Conservation (phyloP, 345 rosid genomes). For the Melaleuca quinquenervia region DNA sequence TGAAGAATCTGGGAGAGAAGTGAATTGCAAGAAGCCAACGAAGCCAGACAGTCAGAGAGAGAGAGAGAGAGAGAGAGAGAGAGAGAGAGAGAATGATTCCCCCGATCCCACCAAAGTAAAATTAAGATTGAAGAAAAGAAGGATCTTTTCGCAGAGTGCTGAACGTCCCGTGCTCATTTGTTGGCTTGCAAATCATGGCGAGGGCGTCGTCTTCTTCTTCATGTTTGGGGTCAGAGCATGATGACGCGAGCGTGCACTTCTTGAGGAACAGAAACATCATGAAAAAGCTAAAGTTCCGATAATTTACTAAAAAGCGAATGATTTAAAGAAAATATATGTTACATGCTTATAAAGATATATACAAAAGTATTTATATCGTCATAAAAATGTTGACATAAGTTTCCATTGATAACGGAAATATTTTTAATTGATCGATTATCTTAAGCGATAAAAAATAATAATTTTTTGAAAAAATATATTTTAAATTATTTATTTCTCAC, state of each 20-base stretch:
- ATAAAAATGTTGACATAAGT: rapidly evolving
- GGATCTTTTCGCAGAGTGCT: background rate
- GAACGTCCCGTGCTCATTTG: background rate
- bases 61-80: too few species aligned
- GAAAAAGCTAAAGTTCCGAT: too few species aligned
- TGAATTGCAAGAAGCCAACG: background rate
- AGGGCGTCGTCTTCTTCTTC: background rate
- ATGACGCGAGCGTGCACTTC: background rate
- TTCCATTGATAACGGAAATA: rapidly evolving
- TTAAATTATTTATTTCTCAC: rapidly evolving
- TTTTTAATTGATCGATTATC: too few species aligned
- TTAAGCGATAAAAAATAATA: too few species aligned
- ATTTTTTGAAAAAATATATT: too few species aligned
- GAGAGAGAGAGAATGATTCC: background rate
- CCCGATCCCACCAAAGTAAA: too few species aligned
- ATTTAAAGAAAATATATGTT: rapidly evolving
- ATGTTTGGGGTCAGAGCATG: background rate
- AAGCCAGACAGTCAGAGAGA: too few species aligned
- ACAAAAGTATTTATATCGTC: background rate
- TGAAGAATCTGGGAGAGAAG: background rate
- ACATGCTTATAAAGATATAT: too few species aligned
- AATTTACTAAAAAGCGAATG: background rate
- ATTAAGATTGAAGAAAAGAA: too few species aligned
- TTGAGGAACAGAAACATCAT: background rate
- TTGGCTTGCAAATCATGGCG: background rate